Conservation (phyloP, 768 basidiomycete species). For the Rhodotorula diobovata region DNA sequence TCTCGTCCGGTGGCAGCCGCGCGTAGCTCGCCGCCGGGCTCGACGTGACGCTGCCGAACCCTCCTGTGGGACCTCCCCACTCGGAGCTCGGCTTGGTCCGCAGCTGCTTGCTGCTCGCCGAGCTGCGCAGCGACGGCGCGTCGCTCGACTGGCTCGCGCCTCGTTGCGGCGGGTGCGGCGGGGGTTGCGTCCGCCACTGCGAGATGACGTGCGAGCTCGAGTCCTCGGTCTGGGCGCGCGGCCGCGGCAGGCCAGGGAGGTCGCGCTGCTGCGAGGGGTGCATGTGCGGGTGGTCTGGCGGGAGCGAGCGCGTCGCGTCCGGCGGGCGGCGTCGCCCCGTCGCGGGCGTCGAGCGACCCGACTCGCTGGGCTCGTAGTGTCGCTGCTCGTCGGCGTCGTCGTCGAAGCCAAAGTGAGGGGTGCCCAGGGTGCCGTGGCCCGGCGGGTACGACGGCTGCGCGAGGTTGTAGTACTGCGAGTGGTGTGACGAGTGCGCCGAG, state of each 20-base stretch:
- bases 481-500: not conserved
- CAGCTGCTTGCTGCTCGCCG: slow-evolving; percentile 39
- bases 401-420: slow-evolving; percentile 59
- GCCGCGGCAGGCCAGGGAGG: slow-evolving; percentile 47
- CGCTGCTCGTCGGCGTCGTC: slow-evolving; percentile 53
- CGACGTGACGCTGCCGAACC: slow-evolving; percentile 31
- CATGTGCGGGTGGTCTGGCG: slow-evolving; percentile 4
- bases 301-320: slow-evolving; percentile 17
- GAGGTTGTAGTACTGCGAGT: slow-evolving; percentile 1
- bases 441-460: slow-evolving; percentile 31
- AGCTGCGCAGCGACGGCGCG: slow-evolving; percentile 30
- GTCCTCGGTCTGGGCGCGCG: slow-evolving; percentile 68
- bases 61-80: slow-evolving; percentile 24
- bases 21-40: slow-evolving; percentile 23
- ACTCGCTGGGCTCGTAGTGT: slow-evolving; percentile 37
- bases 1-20: slow-evolving; percentile 23
- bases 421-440: not conserved
- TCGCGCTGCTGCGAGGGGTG: not conserved
- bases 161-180: slow-evolving; percentile 15
- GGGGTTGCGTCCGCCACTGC: slow-evolving; percentile 32
- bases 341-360: slow-evolving; percentile 71
- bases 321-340: slow-evolving; percentile 54
- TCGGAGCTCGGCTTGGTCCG: slow-evolving; percentile 37
- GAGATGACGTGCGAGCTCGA: slow-evolving; percentile 55
- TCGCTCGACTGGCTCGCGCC: slow-evolving; percentile 18